Conservation (phyloP, 1,284 basidiomycete genomes). For the Athelia sp. region DNA sequence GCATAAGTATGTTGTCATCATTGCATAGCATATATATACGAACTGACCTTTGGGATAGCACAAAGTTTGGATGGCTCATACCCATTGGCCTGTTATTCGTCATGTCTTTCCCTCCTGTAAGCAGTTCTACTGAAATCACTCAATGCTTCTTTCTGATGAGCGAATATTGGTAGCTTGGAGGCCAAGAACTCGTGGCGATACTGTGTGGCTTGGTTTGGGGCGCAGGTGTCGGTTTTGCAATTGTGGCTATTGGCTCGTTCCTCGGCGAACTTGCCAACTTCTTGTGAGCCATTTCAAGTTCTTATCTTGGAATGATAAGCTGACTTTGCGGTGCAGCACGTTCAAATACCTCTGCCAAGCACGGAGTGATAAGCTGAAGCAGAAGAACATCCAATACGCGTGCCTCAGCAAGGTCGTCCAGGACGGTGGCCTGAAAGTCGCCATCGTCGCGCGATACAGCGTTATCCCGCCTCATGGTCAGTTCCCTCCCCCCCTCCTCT, state of each 20-base stretch:
- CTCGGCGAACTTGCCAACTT: constrained; percentile 40
- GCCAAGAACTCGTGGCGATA: constrained; percentile 73
- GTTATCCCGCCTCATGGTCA: constrained; percentile 61
- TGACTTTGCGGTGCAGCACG: too few species aligned
- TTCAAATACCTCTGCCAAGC: constrained; percentile 42
- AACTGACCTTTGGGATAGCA: constrained; percentile 19
- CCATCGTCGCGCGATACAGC: constrained; percentile 52
- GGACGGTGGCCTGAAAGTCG: constrained; percentile 62
- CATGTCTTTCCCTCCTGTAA: constrained; percentile 72
- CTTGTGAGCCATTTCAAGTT: too few species aligned
- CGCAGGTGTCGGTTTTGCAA: constrained; percentile 60
- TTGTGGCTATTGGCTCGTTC: constrained; percentile 63
- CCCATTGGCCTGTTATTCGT: constrained; percentile 78
- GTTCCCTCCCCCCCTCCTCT: constrained; percentile 11
- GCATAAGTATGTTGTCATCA: constrained; percentile 35
- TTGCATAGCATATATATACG: constrained; percentile 15
- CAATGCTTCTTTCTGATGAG: too few species aligned
- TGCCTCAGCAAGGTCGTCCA: constrained; percentile 58
- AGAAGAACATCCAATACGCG: constrained; percentile 53
- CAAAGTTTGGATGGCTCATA: constrained; percentile 68
- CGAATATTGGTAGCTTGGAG: constrained; percentile 17
- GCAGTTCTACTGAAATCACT: constrained; percentile 46
- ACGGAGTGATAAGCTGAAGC: constrained; percentile 52
- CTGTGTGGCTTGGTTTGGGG: constrained; percentile 77
- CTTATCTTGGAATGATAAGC: too few species aligned